A percentile compares a stretch with the other conserved stretches of the same genome.
Evolutionary conservation across 805 yeast genomes (phyloP).

Genomic region (Wickerhamomyces xylosicus): DNA sequence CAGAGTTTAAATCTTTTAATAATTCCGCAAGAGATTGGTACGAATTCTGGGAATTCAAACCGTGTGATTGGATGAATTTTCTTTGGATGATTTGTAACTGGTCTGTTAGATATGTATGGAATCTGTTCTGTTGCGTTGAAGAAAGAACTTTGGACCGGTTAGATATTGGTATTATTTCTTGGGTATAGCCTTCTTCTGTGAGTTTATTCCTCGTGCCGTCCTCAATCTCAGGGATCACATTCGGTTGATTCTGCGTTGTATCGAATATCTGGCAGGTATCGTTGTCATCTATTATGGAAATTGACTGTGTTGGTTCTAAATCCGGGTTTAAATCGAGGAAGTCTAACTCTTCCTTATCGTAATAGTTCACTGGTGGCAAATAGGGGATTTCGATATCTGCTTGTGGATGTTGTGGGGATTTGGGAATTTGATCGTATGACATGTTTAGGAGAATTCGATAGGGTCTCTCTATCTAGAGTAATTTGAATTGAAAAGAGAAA

Average conservation of each 20-base stretch:
- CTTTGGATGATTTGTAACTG: constrained; percentile 44
- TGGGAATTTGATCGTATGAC: constrained; percentile 2
- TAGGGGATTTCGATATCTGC: constrained; percentile 12
- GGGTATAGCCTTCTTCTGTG: neutral
- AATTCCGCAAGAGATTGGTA: constrained; percentile 24
- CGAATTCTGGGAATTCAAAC: constrained; percentile 20
- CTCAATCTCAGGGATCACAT: neutral
- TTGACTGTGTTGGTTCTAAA: constrained; percentile 2
- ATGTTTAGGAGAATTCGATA: neutral
- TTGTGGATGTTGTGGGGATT: constrained; percentile 17
- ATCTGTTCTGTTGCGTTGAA: constrained; percentile 42
- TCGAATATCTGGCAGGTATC: too few species aligned
- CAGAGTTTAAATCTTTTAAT: constrained; percentile 32
- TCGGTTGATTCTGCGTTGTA: neutral
- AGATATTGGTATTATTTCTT: neutral
- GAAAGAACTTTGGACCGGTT: neutral
- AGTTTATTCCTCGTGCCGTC: neutral
- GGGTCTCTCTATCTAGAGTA: neutral
- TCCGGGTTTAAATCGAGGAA: constrained; percentile 18
- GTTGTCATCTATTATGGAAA: neutral
- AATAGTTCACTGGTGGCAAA: constrained; percentile 4
- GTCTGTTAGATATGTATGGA: constrained; percentile 45
- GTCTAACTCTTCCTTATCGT: constrained; percentile 11
- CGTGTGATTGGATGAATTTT: constrained; percentile 35
- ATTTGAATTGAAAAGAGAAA: neutral